These are phyloP conservation scores for Cercospora sesami DNA, from an alignment of 2,329 filamentous ascomycete genomes.

Conservation along the genomic window DNA sequence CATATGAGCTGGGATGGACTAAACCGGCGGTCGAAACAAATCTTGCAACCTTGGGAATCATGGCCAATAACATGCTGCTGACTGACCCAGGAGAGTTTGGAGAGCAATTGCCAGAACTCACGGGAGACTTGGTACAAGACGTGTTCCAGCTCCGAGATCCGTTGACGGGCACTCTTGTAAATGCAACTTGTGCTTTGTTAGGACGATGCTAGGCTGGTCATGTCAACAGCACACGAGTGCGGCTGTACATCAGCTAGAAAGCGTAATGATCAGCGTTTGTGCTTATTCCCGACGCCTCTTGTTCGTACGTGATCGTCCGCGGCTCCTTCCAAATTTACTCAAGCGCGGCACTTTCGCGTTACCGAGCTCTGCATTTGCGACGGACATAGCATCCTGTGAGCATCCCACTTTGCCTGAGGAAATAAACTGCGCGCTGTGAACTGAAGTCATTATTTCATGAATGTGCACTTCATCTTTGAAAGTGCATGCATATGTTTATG, in stretches of 20 bases:
- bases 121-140: neutral
- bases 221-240: neutral
- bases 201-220: neutral
- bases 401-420: neutral
- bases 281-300: neutral
- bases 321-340: neutral
- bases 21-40: conserved; percentile 25
- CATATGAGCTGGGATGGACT: conserved; percentile 41
- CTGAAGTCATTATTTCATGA: neutral
- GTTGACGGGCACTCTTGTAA: conserved; percentile 1
- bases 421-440: neutral
- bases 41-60: conserved; percentile 24
- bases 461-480: neutral
- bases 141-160: conserved; percentile 7
- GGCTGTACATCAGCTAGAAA: neutral
- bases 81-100: conserved; percentile 22
- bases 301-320: neutral
- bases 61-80: conserved; percentile 26
- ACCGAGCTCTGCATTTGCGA: neutral
- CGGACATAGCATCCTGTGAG: neutral
- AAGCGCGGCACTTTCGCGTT: neutral
- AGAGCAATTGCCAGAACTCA: conserved; percentile 22
- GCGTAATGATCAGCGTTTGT: neutral
- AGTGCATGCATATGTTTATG: neutral
- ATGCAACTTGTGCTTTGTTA: conserved; percentile 6